These are phyloP conservation scores for Hypoxylon crocopeplum DNA, from an alignment of 495 filamentous ascomycete species.

Conservation along the genomic window DNA sequence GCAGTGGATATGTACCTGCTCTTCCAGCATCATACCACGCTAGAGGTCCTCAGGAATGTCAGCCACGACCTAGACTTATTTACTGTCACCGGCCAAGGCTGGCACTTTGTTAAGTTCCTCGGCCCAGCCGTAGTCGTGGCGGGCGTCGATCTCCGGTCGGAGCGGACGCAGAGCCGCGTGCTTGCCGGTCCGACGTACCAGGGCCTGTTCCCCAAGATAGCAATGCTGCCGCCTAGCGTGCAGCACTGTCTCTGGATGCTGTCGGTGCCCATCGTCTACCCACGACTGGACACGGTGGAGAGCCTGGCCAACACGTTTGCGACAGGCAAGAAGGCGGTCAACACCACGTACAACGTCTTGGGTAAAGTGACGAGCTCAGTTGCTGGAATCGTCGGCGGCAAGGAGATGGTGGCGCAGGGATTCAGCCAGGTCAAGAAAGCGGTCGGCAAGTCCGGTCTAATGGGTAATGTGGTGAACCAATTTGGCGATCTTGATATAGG, in stretches of 20 bases:
- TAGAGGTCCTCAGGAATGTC: slow-evolving; percentile 88
- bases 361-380: slow-evolving; percentile 94
- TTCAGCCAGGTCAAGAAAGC: slow-evolving; percentile 95
- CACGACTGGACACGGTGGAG: slow-evolving; percentile 88
- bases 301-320: slow-evolving; percentile 85
- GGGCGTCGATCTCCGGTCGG: slow-evolving; percentile 88
- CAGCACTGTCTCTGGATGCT: slow-evolving; percentile 98
- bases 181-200: slow-evolving; percentile 97
- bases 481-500: slow-evolving; percentile 97
- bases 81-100: slow-evolving; percentile 94
- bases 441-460: slow-evolving; percentile 90
- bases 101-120: slow-evolving; percentile 97
- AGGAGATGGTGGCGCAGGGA: slow-evolving; percentile 85
- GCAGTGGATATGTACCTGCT: slow-evolving; percentile 99
- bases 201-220: slow-evolving; percentile 94
- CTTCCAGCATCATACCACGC: slow-evolving; percentile 96
- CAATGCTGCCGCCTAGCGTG: slow-evolving; percentile 86
- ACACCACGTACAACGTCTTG: slow-evolving; percentile 90
- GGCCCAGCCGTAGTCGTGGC: slow-evolving; percentile 90
- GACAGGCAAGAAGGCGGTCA: slow-evolving; percentile 96
- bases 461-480: slow-evolving; percentile 91
- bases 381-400: slow-evolving; percentile 92
- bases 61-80: slow-evolving; percentile 89
- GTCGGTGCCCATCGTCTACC: slow-evolving; percentile 88
- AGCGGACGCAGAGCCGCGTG: slow-evolving; percentile 88